These are phyloP conservation scores for Colletotrichum gigasporum DNA, from an alignment of 2,329 filamentous ascomycete species.

Conservation along the genomic window DNA sequence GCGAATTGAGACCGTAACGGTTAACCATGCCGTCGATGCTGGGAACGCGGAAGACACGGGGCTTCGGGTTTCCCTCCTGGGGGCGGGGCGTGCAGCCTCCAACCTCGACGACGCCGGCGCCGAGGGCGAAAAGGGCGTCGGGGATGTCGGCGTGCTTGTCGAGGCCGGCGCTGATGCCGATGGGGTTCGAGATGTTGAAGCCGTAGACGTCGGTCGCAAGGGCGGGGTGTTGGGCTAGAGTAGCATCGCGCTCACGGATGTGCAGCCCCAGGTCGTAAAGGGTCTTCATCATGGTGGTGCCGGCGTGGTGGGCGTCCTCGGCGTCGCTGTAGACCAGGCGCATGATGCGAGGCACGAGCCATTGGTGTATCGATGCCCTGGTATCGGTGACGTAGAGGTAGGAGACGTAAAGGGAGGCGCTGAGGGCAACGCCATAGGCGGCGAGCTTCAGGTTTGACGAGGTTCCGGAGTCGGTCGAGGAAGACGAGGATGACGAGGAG, in stretches of 20 bases:
- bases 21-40: slow-evolving; percentile 91
- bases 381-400: slow-evolving; percentile 82
- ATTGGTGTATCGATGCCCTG: slow-evolving; percentile 75
- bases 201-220: slow-evolving; percentile 73
- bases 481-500: too few relatives aligned
- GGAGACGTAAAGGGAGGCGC: slow-evolving; percentile 53
- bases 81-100: slow-evolving; percentile 90
- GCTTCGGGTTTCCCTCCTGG: slow-evolving; percentile 87
- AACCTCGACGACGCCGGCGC: slow-evolving; percentile 88
- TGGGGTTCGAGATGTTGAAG: slow-evolving; percentile 80
- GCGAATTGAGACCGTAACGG: slow-evolving; percentile 93
- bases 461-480: slow-evolving; percentile 38
- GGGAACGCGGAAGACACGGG: slow-evolving; percentile 87
- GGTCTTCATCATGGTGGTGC: slow-evolving; percentile 75
- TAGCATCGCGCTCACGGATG: slow-evolving; percentile 77
- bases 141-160: slow-evolving; percentile 95
- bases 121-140: slow-evolving; percentile 83
- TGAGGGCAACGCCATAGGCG: slow-evolving; percentile 52
- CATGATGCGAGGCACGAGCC: slow-evolving; percentile 71
- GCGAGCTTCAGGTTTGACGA: slow-evolving; percentile 46
- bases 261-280: slow-evolving; percentile 81
- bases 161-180: slow-evolving; percentile 94
- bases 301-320: slow-evolving; percentile 91
- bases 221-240: slow-evolving; percentile 41
- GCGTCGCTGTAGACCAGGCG: slow-evolving; percentile 76